Percentiles rank a stretch among this genome's conserved stretches.
Evolutionary conservation across 306 rosid genomes (phyloP).

Genomic region (Rosa rugosa): DNA sequence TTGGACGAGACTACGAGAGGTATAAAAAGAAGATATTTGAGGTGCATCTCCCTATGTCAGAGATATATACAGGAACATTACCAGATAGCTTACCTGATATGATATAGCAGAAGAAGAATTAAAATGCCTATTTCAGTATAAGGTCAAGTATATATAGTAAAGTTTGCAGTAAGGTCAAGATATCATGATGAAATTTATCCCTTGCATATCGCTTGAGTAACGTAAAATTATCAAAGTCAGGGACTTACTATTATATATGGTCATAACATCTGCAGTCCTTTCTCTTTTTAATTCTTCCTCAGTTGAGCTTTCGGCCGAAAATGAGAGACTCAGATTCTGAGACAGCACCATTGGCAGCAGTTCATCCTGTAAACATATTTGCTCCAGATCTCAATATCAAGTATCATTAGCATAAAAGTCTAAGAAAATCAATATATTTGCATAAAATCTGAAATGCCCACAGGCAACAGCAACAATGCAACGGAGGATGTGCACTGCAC

Average conservation of each 20-base stretch:
- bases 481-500: not conserved
- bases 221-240: slow-evolving; percentile 13
- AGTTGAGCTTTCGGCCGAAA: slow-evolving; percentile 85
- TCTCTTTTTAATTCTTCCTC: slow-evolving; percentile 97
- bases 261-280: slow-evolving; percentile 90
- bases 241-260: slow-evolving; percentile 76
- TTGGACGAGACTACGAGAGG: slow-evolving; percentile 89
- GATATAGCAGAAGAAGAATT: slow-evolving; percentile 23
- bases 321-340: slow-evolving; percentile 80
- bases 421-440: not conserved
- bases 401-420: not conserved
- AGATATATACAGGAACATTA: slow-evolving; percentile 91
- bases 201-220: slow-evolving; percentile 8
- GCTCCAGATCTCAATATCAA: slow-evolving; percentile 21
- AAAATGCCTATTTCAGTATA: slow-evolving; percentile 2
- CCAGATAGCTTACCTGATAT: slow-evolving; percentile 88
- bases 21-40: slow-evolving; percentile 64
- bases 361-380: slow-evolving; percentile 69
- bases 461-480: slow-evolving; percentile 23
- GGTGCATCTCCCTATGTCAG: slow-evolving; percentile 78
- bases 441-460: slow-evolving; percentile 19
- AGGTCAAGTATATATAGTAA: slow-evolving; percentile 10
- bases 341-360: slow-evolving; percentile 76
- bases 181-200: slow-evolving; percentile 11
- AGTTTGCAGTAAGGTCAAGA: not conserved